Base-by-base conservation (phyloP, 2,329 filamentous ascomycete species). In the Stagonosporopsis tanaceti region DNA sequence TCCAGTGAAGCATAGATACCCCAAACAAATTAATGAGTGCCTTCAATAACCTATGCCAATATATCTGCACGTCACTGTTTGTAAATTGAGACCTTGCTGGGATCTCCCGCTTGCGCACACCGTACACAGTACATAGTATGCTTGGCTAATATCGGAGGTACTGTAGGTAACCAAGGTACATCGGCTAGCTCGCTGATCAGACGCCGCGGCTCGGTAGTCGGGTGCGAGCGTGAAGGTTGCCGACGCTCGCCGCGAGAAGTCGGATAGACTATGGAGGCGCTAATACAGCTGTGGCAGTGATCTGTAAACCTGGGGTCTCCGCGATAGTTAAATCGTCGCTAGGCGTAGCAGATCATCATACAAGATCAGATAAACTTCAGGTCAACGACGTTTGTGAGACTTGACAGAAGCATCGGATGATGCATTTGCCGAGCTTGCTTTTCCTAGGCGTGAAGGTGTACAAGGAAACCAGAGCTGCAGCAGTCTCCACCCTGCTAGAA, bases 301-400 rank as follows among this genome's bases (percentile, higher is more conserved):
- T 53, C 48, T 40, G 48, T 57, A 34, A 57, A 53, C 27, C 54
- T 50, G 54, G 54, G 54, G 54, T 57, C 54, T 57, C 54, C 54
- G 35, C 54, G 53, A 45, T 34, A 28, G 11, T 34, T 30, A 30
- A 20, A 17, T 15, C 44, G n/a, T 42, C 17, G 15, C 34, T 27
- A 44, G 30, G 34, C 30, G 41, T 39, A 27, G 45, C 39, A 48
- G 54, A 53, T 57, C 48, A 11, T 15, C n/a, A 28, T 17, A 32
- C 30, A 44, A 8, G 35, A 22, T 34, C 32, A 46, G 32, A 57
- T 22, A 50, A 57, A 12, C 34, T 48, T 27, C 32, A 27, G 15
- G 24, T 22, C 37, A 22, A 22, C 17, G 6, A 32, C 9, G 14
- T 17, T 22, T 28, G 34, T 28, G 34, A 35, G 34, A 28, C 9